Evolutionary conservation across 805 yeast species (phyloP), one percentile per base, ranked within the genome.

Genomic region (Priceomyces melissophilus): DNA sequence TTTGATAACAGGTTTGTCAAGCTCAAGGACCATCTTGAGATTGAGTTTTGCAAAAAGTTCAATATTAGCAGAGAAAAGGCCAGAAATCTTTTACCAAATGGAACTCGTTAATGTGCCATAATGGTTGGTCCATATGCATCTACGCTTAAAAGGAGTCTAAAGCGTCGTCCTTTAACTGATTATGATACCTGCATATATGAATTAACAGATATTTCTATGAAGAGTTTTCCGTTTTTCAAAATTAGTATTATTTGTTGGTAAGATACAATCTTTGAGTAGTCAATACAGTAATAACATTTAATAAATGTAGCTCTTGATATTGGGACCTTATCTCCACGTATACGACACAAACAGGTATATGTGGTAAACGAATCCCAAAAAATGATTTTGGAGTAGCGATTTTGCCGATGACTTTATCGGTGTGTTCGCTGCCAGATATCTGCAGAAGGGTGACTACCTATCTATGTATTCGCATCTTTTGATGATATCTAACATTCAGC

Each of bases 361-460:
- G 55, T 58, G 71, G 68, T 65, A 65, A 65, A 65, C 71, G 71
- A 63, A 60, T 49, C 69, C 71, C 71, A 49, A 29, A 63, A 17
- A 65, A 43, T 37, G 50, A 58, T 17, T 16, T 27, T 15, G 23
- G 10, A 13, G 12, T 13, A 32, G 17, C 16, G 6, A 10, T 11
- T 29, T 16, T 27, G 14, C 23, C 13, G 20, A 17, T 33, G 23
- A 39, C 26, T 14, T 39, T 30, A 35, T 35, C 27, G 12, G 17
- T 37, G 39, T 4, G 8, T 4, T 20, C 25, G 25, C 8, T 34
- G 27, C 29, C 23, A 39, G 38, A 38, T 43, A 41, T 58, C 56
- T 58, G 63, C 65, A 60, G 65, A 60, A 54, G 58, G 47, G 46
- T 40, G 40, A 30, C 38, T 41, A 44, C 50, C 28, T 30, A 12